Conservation (phyloP, 140 eudicot genomes). For the Stevia rebaudiana region DNA sequence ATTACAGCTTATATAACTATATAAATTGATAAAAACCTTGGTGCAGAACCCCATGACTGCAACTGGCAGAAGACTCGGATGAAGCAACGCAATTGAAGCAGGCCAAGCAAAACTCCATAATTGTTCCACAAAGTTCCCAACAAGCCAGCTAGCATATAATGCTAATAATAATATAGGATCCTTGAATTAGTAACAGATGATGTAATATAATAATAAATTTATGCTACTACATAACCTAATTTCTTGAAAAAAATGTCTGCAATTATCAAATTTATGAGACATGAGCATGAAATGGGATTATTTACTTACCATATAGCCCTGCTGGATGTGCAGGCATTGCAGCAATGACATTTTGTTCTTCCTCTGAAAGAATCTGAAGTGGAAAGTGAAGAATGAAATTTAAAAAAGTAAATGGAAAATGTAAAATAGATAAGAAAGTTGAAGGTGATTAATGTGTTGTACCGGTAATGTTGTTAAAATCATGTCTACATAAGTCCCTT, state of each 20-base stretch:
- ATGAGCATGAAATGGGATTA: neutral
- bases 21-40: too few relatives aligned
- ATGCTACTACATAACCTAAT: too few relatives aligned
- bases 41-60: slow-evolving; percentile 84
- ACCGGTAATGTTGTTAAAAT: slow-evolving; percentile 88
- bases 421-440: neutral
- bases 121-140: slow-evolving; percentile 90
- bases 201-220: too few relatives aligned
- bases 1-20: too few relatives aligned
- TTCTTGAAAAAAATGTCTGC: too few relatives aligned
- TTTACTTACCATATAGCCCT: slow-evolving; percentile 71
- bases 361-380: slow-evolving; percentile 75
- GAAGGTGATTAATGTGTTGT: slow-evolving; percentile 16
- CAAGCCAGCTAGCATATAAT: slow-evolving; percentile 82
- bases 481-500: slow-evolving; percentile 71
- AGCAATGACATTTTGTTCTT: slow-evolving; percentile 79
- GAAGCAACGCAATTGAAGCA: slow-evolving; percentile 84
- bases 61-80: slow-evolving; percentile 96
- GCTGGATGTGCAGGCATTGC: slow-evolving; percentile 99
- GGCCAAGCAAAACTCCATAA: slow-evolving; percentile 96
- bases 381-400: neutral
- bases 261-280: too few relatives aligned
- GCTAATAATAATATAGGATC: slow-evolving; percentile 43
- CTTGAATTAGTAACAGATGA: slow-evolving; percentile 24
- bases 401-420: neutral